phyloP scores from a whole-genome alignment of 2,329 filamentous ascomycete species.

The Pseudopithomyces chartarum region DNA sequence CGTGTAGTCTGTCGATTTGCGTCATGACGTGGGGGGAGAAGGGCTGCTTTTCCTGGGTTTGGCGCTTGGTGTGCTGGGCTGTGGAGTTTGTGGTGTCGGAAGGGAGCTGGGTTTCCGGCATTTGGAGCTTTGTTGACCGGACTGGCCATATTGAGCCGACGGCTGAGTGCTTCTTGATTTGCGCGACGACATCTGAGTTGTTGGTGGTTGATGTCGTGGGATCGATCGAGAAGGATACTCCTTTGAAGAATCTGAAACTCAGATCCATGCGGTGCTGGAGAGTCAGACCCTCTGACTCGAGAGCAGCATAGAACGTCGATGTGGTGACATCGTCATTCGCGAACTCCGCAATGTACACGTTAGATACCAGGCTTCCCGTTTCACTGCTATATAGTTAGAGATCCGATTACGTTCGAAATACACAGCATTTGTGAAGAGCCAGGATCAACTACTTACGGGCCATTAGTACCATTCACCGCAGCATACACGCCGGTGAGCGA shows the following conservation, averaged over 20 bases:
- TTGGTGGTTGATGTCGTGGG: slow-evolving; percentile 6
- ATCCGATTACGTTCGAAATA: neutral
- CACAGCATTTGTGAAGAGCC: neutral
- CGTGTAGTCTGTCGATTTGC: slow-evolving; percentile 45
- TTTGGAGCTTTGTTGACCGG: slow-evolving; percentile 10
- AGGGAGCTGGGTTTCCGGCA: neutral
- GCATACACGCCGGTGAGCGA: neutral
- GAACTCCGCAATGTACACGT: slow-evolving; percentile 25
- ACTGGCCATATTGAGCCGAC: slow-evolving; percentile 18
- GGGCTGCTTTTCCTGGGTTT: slow-evolving; percentile 1
- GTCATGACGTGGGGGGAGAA: slow-evolving; percentile 42
- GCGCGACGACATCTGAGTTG: slow-evolving; percentile 5
- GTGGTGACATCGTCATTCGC: slow-evolving; percentile 15
- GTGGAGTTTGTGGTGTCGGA: neutral
- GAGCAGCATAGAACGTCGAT: slow-evolving; percentile 17
- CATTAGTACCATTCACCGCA: neutral
- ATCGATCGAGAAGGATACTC: slow-evolving; percentile 21
- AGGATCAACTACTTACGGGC: neutral
- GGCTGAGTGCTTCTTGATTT: neutral
- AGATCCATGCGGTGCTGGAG: slow-evolving; percentile 20
- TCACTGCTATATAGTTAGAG: neutral
- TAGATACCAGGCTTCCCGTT: slow-evolving; percentile 1
- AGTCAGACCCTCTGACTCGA: slow-evolving; percentile 14
- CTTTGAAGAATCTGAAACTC: slow-evolving; percentile 23
- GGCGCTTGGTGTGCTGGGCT: slow-evolving; percentile 13